Evolutionary conservation across 2,329 filamentous ascomycete genomes (phyloP).

Genomic region (Tolypocladium inflatum): DNA sequence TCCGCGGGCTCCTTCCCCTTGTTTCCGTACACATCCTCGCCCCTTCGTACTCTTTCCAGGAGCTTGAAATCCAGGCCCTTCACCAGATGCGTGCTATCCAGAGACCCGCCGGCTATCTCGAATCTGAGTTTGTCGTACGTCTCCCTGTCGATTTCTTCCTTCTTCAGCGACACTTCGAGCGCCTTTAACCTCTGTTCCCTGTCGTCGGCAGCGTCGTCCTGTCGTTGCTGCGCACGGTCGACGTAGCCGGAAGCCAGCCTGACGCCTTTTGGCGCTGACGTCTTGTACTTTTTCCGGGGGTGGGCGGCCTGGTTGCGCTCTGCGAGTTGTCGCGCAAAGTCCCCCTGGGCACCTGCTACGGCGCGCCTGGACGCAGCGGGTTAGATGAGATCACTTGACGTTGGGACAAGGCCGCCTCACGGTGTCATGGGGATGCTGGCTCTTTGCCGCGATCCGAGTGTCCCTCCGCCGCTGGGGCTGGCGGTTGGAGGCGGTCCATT

Average conservation of each 20-base stretch:
- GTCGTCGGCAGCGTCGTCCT: constrained; percentile 42
- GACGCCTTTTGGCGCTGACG: constrained; percentile 72
- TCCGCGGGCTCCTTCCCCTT: constrained; percentile 21
- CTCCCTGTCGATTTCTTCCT: constrained; percentile 71
- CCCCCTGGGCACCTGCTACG: constrained; percentile 42
- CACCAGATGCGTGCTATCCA: constrained; percentile 73
- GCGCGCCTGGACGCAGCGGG: constrained; percentile 44
- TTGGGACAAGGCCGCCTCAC: constrained; percentile 37
- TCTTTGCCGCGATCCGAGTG: constrained; percentile 68
- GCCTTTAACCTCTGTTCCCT: constrained; percentile 61
- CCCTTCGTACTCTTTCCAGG: constrained; percentile 56
- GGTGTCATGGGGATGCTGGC: constrained; percentile 91
- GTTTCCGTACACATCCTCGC: constrained; percentile 55
- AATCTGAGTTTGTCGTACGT: constrained; percentile 68
- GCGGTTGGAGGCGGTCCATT: constrained; percentile 30
- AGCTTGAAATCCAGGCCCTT: constrained; percentile 87
- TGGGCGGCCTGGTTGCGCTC: constrained; percentile 52
- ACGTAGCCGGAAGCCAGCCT: constrained; percentile 73
- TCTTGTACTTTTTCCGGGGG: constrained; percentile 64
- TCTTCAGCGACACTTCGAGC: constrained; percentile 71
- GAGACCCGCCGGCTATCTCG: constrained; percentile 75
- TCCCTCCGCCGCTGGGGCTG: constrained; percentile 24
- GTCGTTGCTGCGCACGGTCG: constrained; percentile 65
- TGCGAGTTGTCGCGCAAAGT: constrained; percentile 78
- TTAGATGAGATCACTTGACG: constrained; percentile 9